Evolutionary conservation across 306 rosid species (phyloP), one percentile per base, ranked within the genome.

Genomic region (Rosa multiflora): DNA sequence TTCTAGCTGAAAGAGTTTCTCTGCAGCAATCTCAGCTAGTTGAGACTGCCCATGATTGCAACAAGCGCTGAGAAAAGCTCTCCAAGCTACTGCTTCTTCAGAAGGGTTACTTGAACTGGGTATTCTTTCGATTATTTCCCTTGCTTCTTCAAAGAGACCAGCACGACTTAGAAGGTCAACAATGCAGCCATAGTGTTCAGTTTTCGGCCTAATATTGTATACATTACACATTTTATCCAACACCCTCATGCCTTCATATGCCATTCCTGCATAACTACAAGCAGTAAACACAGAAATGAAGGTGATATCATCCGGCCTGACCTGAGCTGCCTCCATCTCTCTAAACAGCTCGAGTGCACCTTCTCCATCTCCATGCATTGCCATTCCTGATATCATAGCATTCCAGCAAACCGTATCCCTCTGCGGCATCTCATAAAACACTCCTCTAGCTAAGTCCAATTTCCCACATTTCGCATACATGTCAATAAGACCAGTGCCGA

Each of bases 401-500:
- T 93, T 91, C 94, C 94, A 91, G 75, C 94, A 82, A 51, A 89
- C 76, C 13, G 85, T 81, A 72, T 91, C 97, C 86, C 79, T 90
- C 67, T 81, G 71, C 5, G 75, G 75, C 82, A 83, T 82, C 26
- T 79, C 78, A 59, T 82, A 39, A 12, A 91, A 91, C n/a, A 91
- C 11, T 73, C 78, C 76, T 49, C 76, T 83, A 8, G 97, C 89
- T 72, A 85, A 49, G 1, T 84, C 82, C 90, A 90, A 72, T 23
- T 84, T 83, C 82, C 98, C 91, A 70, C 94, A 91, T 80, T 93
- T 93, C 0, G 97, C 93, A 75, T 91, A 91, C 97, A 91, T 91
- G 82, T 90, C 98, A 52, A 93, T 43, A 17, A 93, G 86, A 73
- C 88, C 89, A 35, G 98, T 87, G 35, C 86, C 72, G 77, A 91